A percentile compares a stretch with the other conserved stretches of the same genome.
Conservation (phyloP, 139 green algal species). For the Ettlia oleoabundans region DNA sequence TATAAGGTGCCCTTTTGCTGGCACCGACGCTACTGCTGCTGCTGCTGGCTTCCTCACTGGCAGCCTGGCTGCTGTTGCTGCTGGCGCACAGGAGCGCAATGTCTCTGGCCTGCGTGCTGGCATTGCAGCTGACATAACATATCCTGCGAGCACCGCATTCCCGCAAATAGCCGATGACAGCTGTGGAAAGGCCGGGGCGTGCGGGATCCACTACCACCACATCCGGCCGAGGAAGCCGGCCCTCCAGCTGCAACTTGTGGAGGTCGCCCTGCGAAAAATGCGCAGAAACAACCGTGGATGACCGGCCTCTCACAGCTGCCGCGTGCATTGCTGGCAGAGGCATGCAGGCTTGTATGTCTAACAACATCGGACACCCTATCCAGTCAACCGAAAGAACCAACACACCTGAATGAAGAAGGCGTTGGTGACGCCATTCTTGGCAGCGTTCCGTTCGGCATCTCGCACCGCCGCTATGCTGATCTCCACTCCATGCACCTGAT, state of each 20-base stretch:
- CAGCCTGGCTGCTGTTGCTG: no score
- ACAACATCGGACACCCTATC: neutral
- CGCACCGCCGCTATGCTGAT: constrained; percentile 41
- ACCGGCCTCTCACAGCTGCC: neutral
- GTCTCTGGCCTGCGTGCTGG: constrained; percentile 72
- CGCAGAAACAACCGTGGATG: neutral
- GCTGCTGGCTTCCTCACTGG: no score
- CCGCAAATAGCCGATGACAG: constrained; percentile 63
- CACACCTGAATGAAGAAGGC: constrained; percentile 61
- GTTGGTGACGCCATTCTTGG: constrained; percentile 79
- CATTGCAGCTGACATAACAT: constrained; percentile 93
- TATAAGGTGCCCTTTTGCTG: constrained; percentile 50
- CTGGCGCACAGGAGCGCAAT: constrained; percentile 52
- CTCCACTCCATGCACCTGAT: constrained; percentile 68
- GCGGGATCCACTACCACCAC: constrained; percentile 83
- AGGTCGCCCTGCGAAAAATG: constrained; percentile 53
- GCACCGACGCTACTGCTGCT: neutral
- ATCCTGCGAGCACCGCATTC: constrained; percentile 62
- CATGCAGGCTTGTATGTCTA: neutral
- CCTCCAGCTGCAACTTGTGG: constrained; percentile 35
- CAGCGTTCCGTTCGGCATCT: constrained; percentile 76
- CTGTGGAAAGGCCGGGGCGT: constrained; percentile 65
- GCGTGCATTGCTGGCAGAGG: neutral
- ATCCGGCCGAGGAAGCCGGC: constrained; percentile 34
- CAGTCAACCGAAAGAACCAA: no score